phyloP scores from a whole-genome alignment of 2,329 filamentous ascomycete genomes.

The Botrytis galanthina region DNA sequence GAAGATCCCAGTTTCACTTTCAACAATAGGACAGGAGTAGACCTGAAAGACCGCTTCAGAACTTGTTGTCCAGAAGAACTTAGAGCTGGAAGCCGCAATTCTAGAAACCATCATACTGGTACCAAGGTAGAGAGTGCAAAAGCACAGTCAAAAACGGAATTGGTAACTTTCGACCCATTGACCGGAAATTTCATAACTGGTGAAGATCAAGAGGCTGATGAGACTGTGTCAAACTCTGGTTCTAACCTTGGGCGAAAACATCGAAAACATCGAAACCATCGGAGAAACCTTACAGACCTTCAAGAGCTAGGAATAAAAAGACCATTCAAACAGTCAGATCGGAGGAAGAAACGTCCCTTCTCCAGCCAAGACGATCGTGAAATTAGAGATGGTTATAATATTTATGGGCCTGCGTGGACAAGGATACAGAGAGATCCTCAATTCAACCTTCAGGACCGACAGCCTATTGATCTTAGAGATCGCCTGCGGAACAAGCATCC shows the following conservation, averaged over 20 bases:
- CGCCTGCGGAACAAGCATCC: slow-evolving; percentile 63
- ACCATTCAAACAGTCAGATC: slow-evolving; percentile 60
- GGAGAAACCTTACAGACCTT: slow-evolving; percentile 56
- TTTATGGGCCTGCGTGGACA: slow-evolving; percentile 63
- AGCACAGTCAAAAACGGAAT: slow-evolving; percentile 34
- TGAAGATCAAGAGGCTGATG: slow-evolving; percentile 24
- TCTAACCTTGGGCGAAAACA: slow-evolving; percentile 46
- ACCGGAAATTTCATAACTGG: slow-evolving; percentile 53
- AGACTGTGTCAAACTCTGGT: slow-evolving; percentile 32
- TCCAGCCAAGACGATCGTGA: slow-evolving; percentile 61
- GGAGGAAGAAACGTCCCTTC: slow-evolving; percentile 59
- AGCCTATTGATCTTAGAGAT: slow-evolving; percentile 63
- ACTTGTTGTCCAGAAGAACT: slow-evolving; percentile 64
- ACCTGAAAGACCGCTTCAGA: slow-evolving; percentile 64
- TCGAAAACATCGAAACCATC: slow-evolving; percentile 52
- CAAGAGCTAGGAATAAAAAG: slow-evolving; percentile 58
- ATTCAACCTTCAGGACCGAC: slow-evolving; percentile 56
- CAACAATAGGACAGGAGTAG: slow-evolving; percentile 59
- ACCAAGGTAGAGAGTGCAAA: background rate
- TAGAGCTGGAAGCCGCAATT: slow-evolving; percentile 42
- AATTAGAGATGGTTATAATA: slow-evolving; percentile 58
- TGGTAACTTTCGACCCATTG: slow-evolving; percentile 49
- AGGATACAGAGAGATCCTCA: slow-evolving; percentile 60
- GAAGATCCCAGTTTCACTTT: slow-evolving; percentile 60
- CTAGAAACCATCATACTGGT: background rate